phyloP scores from a whole-genome alignment of 257 asterid species.

The Avicennia marina region DNA sequence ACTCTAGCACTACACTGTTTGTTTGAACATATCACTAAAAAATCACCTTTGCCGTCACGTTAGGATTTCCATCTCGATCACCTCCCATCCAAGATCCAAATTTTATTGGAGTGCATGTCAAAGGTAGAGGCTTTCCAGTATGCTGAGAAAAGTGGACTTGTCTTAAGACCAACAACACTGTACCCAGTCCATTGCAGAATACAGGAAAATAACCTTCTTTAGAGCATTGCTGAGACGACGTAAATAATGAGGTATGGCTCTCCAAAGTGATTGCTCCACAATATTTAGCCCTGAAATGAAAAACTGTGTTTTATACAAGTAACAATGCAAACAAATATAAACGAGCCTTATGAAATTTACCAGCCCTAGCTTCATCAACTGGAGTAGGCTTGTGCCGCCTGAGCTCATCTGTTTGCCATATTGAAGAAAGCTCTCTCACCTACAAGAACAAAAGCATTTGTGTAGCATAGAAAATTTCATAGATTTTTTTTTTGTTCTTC shows the following conservation, averaged over 20 bases:
- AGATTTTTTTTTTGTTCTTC: conserved; percentile 1
- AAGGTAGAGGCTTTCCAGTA: conserved; percentile 86
- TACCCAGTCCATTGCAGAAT: conserved; percentile 1
- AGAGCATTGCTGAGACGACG: conserved; percentile 93
- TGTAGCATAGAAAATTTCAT: neutral
- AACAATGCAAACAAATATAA: neutral
- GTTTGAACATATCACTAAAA: conserved; percentile 10
- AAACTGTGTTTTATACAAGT: neutral
- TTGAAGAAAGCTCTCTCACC: conserved; percentile 92
- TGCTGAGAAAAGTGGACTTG: conserved; percentile 50
- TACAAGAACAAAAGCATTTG: conserved; percentile 23
- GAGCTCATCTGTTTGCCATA: conserved; percentile 99
- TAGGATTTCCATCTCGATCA: conserved; percentile 98
- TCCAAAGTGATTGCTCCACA: conserved; percentile 97
- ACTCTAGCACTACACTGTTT: conserved; percentile 1
- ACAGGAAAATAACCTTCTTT: conserved; percentile 59
- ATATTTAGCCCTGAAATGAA: conserved; percentile 73
- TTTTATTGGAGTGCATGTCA: conserved; percentile 95
- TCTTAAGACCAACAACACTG: conserved; percentile 12
- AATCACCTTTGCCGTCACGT: conserved; percentile 90
- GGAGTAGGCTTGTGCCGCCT: conserved; percentile 98
- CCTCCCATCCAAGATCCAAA: conserved; percentile 99
- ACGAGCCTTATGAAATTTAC: conserved; percentile 31
- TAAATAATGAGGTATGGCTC: conserved; percentile 93
- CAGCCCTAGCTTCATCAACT: conserved; percentile 99